Conservation (phyloP, 331 rosid species). For the Arachis monticola region DNA sequence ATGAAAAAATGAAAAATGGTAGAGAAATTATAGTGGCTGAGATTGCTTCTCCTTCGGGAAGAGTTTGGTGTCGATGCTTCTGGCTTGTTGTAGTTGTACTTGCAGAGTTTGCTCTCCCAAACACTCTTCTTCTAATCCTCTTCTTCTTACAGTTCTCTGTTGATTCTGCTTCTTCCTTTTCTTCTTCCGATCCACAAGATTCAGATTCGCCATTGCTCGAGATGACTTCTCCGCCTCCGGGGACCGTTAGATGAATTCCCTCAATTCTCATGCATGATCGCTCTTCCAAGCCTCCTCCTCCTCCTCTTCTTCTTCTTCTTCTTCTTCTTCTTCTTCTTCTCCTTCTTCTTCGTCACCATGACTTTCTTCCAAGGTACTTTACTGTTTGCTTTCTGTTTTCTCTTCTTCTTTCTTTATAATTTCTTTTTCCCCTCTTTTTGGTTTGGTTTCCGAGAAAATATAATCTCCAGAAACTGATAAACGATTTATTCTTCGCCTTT, state of each 20-base stretch:
- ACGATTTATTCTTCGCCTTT: background rate
- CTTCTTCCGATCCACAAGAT: conserved; percentile 22
- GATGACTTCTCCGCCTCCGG: conserved; percentile 50
- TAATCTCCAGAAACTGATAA: conserved; percentile 24
- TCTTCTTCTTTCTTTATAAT: background rate
- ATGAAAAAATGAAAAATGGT: conserved; percentile 4
- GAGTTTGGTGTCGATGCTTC: conserved; percentile 40
- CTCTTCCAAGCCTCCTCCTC: conserved; percentile 24
- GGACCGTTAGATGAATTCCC: conserved; percentile 36
- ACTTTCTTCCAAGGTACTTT: conserved; percentile 50
- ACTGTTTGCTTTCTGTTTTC: conserved; percentile 12
- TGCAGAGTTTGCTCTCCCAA: background rate
- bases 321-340: no score
- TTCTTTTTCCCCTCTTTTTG: background rate
- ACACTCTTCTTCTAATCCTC: background rate
- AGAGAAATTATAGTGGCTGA: conserved; percentile 79
- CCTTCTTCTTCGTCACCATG: conserved; percentile 46
- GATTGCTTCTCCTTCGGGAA: conserved; percentile 51
- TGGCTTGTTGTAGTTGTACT: conserved; percentile 34
- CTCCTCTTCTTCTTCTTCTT: conserved; percentile 32
- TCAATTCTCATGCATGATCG: conserved; percentile 47
- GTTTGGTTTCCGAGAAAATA: conserved; percentile 45
- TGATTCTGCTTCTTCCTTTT: background rate
- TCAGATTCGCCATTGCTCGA: conserved; percentile 43
- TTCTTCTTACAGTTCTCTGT: background rate